Conservation (phyloP, 1,284 basidiomycete genomes). For the Puccinia coronata region DNA sequence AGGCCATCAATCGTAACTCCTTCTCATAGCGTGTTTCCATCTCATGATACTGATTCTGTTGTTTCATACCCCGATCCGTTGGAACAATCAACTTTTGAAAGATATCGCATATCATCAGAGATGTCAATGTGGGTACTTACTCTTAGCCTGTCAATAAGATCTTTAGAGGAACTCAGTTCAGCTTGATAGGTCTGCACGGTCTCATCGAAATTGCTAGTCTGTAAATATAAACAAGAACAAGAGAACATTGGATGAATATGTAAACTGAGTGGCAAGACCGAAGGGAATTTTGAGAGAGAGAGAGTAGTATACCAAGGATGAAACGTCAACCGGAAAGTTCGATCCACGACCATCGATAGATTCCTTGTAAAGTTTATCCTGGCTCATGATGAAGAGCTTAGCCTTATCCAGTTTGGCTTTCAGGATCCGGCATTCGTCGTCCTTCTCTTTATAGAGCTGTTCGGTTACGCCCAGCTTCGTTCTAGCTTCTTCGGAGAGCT, state of each 20-base stretch:
- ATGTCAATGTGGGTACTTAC: constrained; percentile 1
- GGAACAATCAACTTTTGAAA: neutral
- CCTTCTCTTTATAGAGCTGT: constrained; percentile 66
- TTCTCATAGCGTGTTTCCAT: constrained; percentile 32
- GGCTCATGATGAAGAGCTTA: constrained; percentile 84
- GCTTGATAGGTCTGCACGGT: constrained; percentile 42
- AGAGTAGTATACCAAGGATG: constrained; percentile 20
- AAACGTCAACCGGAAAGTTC: constrained; percentile 18
- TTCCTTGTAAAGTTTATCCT: constrained; percentile 63
- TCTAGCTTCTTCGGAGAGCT: constrained; percentile 77
- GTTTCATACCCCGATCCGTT: neutral
- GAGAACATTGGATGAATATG: neutral
- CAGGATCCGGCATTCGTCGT: constrained; percentile 69
- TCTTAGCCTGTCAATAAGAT: constrained; percentile 35
- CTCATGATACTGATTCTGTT: constrained; percentile 32
- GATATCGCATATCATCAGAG: neutral
- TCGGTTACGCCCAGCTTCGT: constrained; percentile 73
- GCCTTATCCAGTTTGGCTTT: constrained; percentile 81
- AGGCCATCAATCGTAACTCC: constrained; percentile 42
- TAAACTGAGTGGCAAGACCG: neutral
- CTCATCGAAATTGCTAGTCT: constrained; percentile 39
- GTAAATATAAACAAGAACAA: neutral
- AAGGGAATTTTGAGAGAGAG: neutral
- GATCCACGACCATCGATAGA: constrained; percentile 13
- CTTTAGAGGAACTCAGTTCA: constrained; percentile 31